These are phyloP conservation scores for Chlamydomonas incerta DNA, from an alignment of 139 green algal genomes.

Conservation along the genomic window DNA sequence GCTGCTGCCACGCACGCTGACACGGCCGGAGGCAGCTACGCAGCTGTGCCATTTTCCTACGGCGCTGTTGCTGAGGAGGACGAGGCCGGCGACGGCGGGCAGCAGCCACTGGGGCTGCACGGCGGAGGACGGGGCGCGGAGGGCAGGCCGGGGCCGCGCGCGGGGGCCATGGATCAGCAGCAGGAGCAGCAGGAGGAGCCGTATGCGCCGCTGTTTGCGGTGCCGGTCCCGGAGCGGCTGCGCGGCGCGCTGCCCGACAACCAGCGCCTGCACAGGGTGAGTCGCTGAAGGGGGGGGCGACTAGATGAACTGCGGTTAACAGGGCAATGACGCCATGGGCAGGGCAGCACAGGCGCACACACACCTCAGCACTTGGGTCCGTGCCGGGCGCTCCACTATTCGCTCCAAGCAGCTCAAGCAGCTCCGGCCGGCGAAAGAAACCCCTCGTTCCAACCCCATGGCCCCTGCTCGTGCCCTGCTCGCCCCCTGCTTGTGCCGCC, in stretches of 20 bases:
- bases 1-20: neutral
- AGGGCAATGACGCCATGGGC: neutral
- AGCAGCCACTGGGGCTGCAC: neutral
- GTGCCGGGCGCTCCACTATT: too few species aligned
- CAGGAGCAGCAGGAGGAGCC: constrained; percentile 11
- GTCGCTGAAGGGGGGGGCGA: neutral
- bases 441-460: too few species aligned
- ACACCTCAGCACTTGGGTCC: too few species aligned
- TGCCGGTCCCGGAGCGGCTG: neutral
- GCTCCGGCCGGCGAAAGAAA: too few species aligned
- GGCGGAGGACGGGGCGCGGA: neutral
- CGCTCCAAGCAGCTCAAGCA: too few species aligned
- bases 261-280: constrained; percentile 29
- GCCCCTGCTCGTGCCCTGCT: too few species aligned
- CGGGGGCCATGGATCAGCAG: neutral
- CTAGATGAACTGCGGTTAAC: neutral
- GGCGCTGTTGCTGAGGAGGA: neutral
- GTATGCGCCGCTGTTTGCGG: constrained; percentile 12
- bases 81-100: neutral
- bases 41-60: constrained; percentile 54
- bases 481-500: neutral
- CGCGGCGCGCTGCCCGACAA: neutral
- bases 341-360: too few species aligned
- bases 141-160: neutral
- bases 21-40: neutral